phyloP scores from a whole-genome alignment of 495 filamentous ascomycete species.

The Xylaria curta region DNA sequence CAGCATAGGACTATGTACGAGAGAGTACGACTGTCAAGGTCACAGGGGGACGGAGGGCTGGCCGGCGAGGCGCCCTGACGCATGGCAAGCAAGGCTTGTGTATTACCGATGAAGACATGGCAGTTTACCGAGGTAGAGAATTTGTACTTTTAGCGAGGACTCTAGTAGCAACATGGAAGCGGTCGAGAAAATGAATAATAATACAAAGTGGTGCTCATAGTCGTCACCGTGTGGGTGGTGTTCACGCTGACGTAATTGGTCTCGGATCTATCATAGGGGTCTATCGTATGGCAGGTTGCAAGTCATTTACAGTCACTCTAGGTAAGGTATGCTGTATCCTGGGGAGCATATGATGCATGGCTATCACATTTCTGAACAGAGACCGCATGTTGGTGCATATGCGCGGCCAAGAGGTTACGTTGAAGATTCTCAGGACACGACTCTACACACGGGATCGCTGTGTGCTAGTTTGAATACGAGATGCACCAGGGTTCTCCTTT shows the following conservation, averaged over 20 bases:
- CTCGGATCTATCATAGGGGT: background rate
- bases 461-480: constrained; percentile 11
- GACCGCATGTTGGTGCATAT: constrained; percentile 7
- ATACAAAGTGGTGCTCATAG: constrained; percentile 18
- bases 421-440: background rate
- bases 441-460: background rate
- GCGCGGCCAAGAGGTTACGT: constrained; percentile 14
- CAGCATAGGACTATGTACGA: constrained; percentile 44
- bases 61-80: constrained; percentile 14
- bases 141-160: constrained; percentile 31
- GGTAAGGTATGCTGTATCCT: background rate
- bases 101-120: constrained; percentile 28
- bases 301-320: background rate
- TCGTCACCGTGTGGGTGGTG: background rate
- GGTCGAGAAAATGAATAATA: constrained; percentile 27
- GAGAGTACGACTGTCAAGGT: constrained; percentile 23
- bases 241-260: background rate
- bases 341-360: background rate
- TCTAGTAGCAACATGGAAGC: constrained; percentile 27
- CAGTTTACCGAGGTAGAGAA: constrained; percentile 27
- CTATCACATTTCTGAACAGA: background rate
- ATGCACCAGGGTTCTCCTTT: constrained; percentile 7
- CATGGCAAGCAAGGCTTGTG: constrained; percentile 26
- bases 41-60: background rate
- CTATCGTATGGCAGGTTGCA: background rate